Percentiles rank a stretch among this genome's conserved stretches.
phyloP scores from a whole-genome alignment of 1,284 basidiomycete species.

The Boletus mariae region DNA sequence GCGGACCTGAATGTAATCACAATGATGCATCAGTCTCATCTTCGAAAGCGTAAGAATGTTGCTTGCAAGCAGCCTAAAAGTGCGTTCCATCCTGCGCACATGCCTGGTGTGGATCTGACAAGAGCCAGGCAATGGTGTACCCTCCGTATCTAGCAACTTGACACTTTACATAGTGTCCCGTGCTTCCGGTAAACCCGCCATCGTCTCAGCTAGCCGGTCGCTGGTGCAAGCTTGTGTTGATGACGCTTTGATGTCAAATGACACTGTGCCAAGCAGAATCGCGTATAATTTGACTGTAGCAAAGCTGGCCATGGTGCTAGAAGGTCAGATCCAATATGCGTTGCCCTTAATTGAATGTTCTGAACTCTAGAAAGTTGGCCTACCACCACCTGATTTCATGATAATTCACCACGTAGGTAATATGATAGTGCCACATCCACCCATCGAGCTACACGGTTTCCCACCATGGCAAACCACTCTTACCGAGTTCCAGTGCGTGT shows the following conservation, averaged over 20 bases:
- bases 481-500: constrained; percentile 69
- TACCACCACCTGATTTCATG: constrained; percentile 70
- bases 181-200: constrained; percentile 47
- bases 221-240: constrained; percentile 27
- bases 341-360: constrained; percentile 1
- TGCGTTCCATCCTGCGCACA: constrained; percentile 12
- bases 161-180: constrained; percentile 46
- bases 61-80: constrained; percentile 24
- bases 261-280: constrained; percentile 6
- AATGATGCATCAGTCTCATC: constrained; percentile 24
- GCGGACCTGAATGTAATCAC: constrained; percentile 38
- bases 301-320: constrained; percentile 48
- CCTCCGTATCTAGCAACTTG: constrained; percentile 23
- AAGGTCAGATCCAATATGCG: constrained; percentile 44
- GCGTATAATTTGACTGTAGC: constrained; percentile 41
- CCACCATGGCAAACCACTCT: constrained; percentile 77
- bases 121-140: constrained; percentile 6
- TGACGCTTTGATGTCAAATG: constrained; percentile 1
- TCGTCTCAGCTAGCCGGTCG: constrained; percentile 42
- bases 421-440: constrained; percentile 35
- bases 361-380: constrained; percentile 38
- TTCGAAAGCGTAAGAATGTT: constrained; percentile 24
- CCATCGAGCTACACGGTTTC: constrained; percentile 66
- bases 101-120: constrained; percentile 10
- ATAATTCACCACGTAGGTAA: constrained; percentile 59